Evolutionary conservation across 331 rosid species (phyloP), one percentile per base, ranked within the genome.

Genomic region (Ulmus americana): DNA sequence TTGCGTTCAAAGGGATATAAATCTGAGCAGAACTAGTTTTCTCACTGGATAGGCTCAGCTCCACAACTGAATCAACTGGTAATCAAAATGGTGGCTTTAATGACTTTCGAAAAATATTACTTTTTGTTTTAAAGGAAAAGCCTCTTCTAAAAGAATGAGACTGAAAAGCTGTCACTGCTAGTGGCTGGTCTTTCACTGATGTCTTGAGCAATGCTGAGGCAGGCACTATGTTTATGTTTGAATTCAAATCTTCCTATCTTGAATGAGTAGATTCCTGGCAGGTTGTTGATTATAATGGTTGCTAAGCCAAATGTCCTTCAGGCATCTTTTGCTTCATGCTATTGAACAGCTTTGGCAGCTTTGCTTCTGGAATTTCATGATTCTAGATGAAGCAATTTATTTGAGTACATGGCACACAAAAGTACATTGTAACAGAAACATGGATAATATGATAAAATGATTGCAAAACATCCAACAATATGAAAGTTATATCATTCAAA

Each of bases 261-360:
- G 59, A 61, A 22, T 63, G 76, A 64, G 48, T 61, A 40, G n/a
- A 67, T 49, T 4, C 57, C 64, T 63, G 41, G 78, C 59, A 10
- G 5, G 52, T 65, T 35, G 83, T 41, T 62, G 55, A 62, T 18
- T 7, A 61, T 54, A 67, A 61, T 7, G 58, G 51, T 44, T 47
- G 81, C 44, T 50, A 74, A 68, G 61, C 48, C 13, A 48, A 58
- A n/a, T 45, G 54, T 10, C 56, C 39, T 50, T 38, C 70, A 22
- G 47, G 45, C n/a, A 61, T 8, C 0, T 69, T 80, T 53, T 67
- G 73, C 54, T 63, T 80, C 6, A 40, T 55, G 42, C 1, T 56
- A 61, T 64, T 79, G 86, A 89, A 89, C 64, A 94, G 92, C 63
- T 77, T 86, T 0, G 98, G 98, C 81, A 92, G 69, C n/a, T 12